Conservation (phyloP, 2,329 filamentous ascomycete genomes). For the Cytospora chrysosperma region DNA sequence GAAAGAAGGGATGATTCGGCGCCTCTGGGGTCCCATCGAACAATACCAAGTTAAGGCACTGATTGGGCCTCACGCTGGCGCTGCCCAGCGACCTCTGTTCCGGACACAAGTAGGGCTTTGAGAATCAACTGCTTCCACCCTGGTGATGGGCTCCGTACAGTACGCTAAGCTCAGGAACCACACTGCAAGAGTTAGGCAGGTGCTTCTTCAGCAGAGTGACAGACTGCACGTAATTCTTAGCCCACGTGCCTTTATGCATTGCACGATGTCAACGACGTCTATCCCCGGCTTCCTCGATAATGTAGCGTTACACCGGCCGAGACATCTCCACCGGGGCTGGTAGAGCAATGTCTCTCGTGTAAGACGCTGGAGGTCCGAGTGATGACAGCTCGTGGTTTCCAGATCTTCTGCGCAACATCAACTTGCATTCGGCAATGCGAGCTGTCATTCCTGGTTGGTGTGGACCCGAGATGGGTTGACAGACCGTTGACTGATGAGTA, state of each 20-base stretch:
- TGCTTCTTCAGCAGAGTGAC: conserved; percentile 1
- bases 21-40: background rate
- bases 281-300: background rate
- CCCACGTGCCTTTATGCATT: conserved; percentile 20
- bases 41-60: background rate
- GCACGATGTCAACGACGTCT: conserved; percentile 12
- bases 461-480: conserved; percentile 3
- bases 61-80: background rate
- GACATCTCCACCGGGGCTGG: conserved; percentile 5
- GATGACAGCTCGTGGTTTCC: conserved; percentile 10
- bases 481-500: background rate
- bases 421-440: background rate
- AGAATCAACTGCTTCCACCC: background rate
- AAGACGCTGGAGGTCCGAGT: conserved; percentile 12
- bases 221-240: conserved; percentile 17
- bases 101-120: background rate
- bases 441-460: conserved; percentile 11
- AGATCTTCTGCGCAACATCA: conserved; percentile 1
- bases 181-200: background rate
- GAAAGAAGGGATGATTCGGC: background rate
- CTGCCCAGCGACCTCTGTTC: background rate
- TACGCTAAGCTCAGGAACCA: conserved; percentile 6
- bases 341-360: background rate
- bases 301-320: conserved; percentile 9
- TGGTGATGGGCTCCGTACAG: conserved; percentile 3